These are phyloP conservation scores for Plantago major DNA, from an alignment of 257 asterid species.

Conservation along the genomic window DNA sequence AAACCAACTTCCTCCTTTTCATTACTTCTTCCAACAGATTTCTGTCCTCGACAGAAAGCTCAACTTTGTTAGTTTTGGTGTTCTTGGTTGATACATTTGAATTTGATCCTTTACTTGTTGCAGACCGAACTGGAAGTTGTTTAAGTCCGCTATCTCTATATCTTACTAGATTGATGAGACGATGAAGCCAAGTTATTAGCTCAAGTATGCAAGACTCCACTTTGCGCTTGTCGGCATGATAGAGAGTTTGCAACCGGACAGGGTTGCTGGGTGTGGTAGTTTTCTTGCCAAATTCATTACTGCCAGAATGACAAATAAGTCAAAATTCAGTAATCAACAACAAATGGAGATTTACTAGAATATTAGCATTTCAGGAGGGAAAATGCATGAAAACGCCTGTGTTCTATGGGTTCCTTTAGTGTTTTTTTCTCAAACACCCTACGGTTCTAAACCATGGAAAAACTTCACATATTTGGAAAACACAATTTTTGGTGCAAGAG, in stretches of 20 bases:
- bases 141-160: constrained; percentile 34
- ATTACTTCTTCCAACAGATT: constrained; percentile 70
- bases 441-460: no score
- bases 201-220: constrained; percentile 49
- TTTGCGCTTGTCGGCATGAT: constrained; percentile 54
- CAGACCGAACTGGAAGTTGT: constrained; percentile 28
- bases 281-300: constrained; percentile 54
- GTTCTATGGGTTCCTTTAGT: no score
- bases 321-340: neutral
- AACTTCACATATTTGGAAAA: no score
- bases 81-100: constrained; percentile 3
- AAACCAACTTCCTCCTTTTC: constrained; percentile 52
- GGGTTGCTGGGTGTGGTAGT: constrained; percentile 23
- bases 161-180: constrained; percentile 40
- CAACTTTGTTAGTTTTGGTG: constrained; percentile 20
- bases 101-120: constrained; percentile 31
- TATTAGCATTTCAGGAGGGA: no score
- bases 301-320: constrained; percentile 19
- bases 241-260: constrained; percentile 54
- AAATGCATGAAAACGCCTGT: no score
- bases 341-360: neutral
- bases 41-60: constrained; percentile 66
- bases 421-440: no score
- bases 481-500: no score
- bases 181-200: constrained; percentile 54